Evolutionary conservation across 2,329 filamentous ascomycete genomes (phyloP).

Genomic region (Colletotrichum tamarilloi): DNA sequence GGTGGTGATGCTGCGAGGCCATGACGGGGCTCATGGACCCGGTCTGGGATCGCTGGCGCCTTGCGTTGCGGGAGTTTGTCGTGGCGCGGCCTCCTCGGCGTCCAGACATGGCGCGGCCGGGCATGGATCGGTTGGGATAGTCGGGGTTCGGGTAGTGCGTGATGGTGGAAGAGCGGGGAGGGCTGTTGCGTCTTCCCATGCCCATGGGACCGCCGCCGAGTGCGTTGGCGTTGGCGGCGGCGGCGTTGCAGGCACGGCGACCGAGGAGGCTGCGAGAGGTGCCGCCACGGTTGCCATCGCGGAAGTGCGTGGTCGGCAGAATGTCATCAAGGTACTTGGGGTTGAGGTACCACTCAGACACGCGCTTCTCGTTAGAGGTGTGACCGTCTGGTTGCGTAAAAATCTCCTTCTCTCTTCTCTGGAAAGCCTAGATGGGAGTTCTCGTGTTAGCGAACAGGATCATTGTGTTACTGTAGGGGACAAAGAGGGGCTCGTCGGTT

Average conservation of each 20-base stretch:
- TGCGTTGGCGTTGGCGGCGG: slow-evolving; percentile 30
- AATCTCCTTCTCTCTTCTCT: slow-evolving; percentile 56
- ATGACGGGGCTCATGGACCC: not conserved
- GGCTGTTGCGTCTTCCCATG: slow-evolving; percentile 38
- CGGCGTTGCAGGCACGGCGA: slow-evolving; percentile 10
- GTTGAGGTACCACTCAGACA: slow-evolving; percentile 81
- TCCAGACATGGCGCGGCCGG: slow-evolving; percentile 45
- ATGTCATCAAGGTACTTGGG: slow-evolving; percentile 78
- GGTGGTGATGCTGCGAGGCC: not conserved
- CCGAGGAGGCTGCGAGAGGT: slow-evolving; percentile 3
- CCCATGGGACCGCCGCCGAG: not conserved
- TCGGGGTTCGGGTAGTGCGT: slow-evolving; percentile 33
- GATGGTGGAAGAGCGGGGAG: slow-evolving; percentile 33
- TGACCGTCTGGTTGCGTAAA: slow-evolving; percentile 48
- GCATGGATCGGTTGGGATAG: slow-evolving; percentile 41
- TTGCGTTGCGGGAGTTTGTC: slow-evolving; percentile 35
- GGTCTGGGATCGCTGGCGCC: slow-evolving; percentile 15
- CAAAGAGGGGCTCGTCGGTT: not conserved
- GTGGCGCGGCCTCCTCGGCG: slow-evolving; percentile 48
- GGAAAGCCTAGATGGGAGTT: slow-evolving; percentile 48
- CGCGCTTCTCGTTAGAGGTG: slow-evolving; percentile 59
- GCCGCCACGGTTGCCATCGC: slow-evolving; percentile 6
- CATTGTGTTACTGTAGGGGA: not conserved
- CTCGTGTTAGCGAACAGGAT: not conserved
- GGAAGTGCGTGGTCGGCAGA: slow-evolving; percentile 84